Percentiles rank a stretch among this genome's conserved stretches.
Conservation (phyloP, 129 eudicot genomes). For the Saussurea involucrata region DNA sequence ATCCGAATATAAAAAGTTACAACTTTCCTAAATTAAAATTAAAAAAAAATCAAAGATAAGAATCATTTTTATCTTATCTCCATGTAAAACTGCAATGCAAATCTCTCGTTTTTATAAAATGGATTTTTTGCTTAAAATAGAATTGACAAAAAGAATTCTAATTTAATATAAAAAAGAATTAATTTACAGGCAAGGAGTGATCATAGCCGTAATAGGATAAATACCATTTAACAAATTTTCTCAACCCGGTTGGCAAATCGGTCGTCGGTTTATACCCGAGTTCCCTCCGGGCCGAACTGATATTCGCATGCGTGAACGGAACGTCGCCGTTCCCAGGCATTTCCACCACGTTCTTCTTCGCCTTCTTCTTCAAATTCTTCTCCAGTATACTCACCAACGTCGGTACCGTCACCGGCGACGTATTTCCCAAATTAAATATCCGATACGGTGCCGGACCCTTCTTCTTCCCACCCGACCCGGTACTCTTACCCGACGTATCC, state of each 20-base stretch:
- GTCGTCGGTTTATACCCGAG: slow-evolving; percentile 67
- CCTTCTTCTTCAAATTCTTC: slow-evolving; percentile 59
- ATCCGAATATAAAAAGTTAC: too few species aligned
- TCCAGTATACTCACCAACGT: slow-evolving; percentile 51
- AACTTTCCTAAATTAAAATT: too few species aligned
- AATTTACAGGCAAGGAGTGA: slow-evolving; percentile 33
- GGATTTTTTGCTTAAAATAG: background rate
- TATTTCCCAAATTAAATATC: slow-evolving; percentile 62
- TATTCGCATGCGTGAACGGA: slow-evolving; percentile 66
- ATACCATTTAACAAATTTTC: slow-evolving; percentile 65
- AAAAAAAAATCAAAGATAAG: too few species aligned
- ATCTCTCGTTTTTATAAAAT: background rate
- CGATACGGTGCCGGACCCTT: slow-evolving; percentile 52
- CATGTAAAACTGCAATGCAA: background rate
- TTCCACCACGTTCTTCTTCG: slow-evolving; percentile 39
- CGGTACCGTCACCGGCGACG: slow-evolving; percentile 68
- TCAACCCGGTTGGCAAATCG: slow-evolving; percentile 68
- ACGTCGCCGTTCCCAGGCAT: slow-evolving; percentile 81
- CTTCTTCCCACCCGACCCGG: slow-evolving; percentile 67
- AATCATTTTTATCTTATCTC: too few species aligned
- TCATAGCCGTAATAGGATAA: slow-evolving; percentile 46
- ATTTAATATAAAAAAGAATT: background rate
- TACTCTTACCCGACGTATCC: slow-evolving; percentile 54
- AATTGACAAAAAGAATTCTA: slow-evolving; percentile 6
- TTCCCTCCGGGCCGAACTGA: slow-evolving; percentile 52